A percentile compares a stretch with the other conserved stretches of the same genome.
phyloP scores from a whole-genome alignment of 2,329 filamentous ascomycete genomes.

The Lithohypha guttulata region DNA sequence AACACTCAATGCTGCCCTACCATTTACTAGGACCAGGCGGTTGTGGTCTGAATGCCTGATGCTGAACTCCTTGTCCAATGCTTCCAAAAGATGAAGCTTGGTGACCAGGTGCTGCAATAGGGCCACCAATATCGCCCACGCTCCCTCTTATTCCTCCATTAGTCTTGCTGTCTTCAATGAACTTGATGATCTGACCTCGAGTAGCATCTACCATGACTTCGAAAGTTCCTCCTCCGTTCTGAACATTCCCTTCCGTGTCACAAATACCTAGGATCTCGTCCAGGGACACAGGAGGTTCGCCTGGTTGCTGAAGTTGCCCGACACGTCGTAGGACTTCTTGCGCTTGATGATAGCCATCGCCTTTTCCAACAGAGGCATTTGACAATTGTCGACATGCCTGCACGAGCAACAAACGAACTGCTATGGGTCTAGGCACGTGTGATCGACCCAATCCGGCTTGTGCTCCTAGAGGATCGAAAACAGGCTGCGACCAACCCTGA shows the following conservation, averaged over 20 bases:
- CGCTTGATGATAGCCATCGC: constrained; percentile 60
- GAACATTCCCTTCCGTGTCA: constrained; percentile 76
- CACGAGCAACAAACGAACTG: constrained; percentile 64
- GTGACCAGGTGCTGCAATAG: constrained; percentile 37
- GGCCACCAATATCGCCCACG: constrained; percentile 62
- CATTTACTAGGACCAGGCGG: no score
- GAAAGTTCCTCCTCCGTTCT: constrained; percentile 87
- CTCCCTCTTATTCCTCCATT: constrained; percentile 33
- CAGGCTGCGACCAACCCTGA: constrained; percentile 32
- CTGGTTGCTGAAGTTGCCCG: constrained; percentile 46
- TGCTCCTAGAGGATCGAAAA: constrained; percentile 39
- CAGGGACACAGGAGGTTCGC: constrained; percentile 45
- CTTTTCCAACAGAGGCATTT: constrained; percentile 31
- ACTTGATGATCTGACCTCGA: constrained; percentile 33
- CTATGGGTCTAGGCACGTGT: constrained; percentile 53
- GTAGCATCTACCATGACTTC: constrained; percentile 48
- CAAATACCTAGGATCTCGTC: constrained; percentile 72
- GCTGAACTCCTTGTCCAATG: constrained; percentile 25
- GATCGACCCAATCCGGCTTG: constrained; percentile 32
- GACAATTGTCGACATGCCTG: constrained; percentile 60
- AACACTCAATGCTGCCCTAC: no score
- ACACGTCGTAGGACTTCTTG: constrained; percentile 53
- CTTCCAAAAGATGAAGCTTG: constrained; percentile 28
- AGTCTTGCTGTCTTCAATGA: constrained; percentile 42
- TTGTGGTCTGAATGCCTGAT: constrained; percentile 7